phyloP scores from a whole-genome alignment of 345 rosid genomes.

The thale cress (Arabidopsis thaliana) region TAIR10.1 NC_003071.7:15910001-15910500 shows the following conservation, averaged over 20 bases:
- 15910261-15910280: conserved; percentile 12
- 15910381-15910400: conserved; percentile 96
- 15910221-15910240: conserved; percentile 96
- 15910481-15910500: neutral
- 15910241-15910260: conserved; percentile 66
- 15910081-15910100: conserved; percentile 34
- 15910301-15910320: neutral
- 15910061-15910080: conserved; percentile 20
- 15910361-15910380: conserved; percentile 83
- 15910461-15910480: conserved; percentile 1
- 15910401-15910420: conserved; percentile 84
- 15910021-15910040: conserved; percentile 24
- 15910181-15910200: conserved; percentile 96
- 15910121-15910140: conserved; percentile 82
- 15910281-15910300: neutral
- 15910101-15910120: conserved; percentile 83
- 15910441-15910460: conserved; percentile 69
- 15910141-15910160: conserved; percentile 86
- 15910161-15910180: conserved; percentile 83
- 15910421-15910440: conserved; percentile 96
- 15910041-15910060: conserved; percentile 36
- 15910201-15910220: conserved; percentile 99
- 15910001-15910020: conserved; percentile 7
- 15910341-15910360: conserved; percentile 82
- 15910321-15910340: conserved; percentile 3